Conservation (phyloP, 2,329 filamentous ascomycete species). For the Colletotrichum liriopes region DNA sequence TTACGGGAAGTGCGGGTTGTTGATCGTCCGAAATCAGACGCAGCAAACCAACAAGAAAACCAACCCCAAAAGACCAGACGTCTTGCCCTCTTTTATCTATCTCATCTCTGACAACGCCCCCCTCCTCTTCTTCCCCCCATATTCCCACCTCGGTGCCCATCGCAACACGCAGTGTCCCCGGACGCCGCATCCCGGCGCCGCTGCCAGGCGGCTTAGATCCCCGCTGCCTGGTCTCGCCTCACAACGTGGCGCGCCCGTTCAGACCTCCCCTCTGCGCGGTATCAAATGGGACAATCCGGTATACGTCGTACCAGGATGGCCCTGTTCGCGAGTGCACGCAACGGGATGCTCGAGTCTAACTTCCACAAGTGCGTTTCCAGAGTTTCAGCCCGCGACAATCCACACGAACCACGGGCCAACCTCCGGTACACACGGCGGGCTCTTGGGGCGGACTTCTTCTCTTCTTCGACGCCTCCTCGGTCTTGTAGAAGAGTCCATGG, state of each 20-base stretch:
- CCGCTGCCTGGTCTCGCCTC: background rate
- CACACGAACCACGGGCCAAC: slow-evolving; percentile 30
- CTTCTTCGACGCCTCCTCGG: background rate
- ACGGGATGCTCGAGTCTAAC: slow-evolving; percentile 3
- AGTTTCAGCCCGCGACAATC: slow-evolving; percentile 41
- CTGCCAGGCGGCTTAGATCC: background rate
- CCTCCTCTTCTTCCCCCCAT: slow-evolving; percentile 10
- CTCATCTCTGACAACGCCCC: background rate
- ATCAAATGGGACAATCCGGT: background rate
- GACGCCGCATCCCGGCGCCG: background rate
- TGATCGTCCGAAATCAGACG: slow-evolving; percentile 31
- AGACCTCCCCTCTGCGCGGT: background rate
- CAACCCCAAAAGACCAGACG: background rate
- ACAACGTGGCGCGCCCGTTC: slow-evolving; percentile 26
- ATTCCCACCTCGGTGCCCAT: slow-evolving; percentile 7
- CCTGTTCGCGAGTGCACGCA: background rate
- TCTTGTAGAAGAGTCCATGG: background rate
- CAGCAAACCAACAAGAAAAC: background rate
- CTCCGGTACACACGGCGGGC: background rate
- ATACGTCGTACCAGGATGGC: background rate
- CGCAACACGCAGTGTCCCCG: background rate
- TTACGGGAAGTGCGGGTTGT: background rate
- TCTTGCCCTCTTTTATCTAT: slow-evolving; percentile 17
- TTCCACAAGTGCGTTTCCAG: slow-evolving; percentile 33
- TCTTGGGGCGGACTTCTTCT: background rate